Evolutionary conservation across 495 filamentous ascomycete species (phyloP).

Genomic region (Penicillium flavigenum): DNA sequence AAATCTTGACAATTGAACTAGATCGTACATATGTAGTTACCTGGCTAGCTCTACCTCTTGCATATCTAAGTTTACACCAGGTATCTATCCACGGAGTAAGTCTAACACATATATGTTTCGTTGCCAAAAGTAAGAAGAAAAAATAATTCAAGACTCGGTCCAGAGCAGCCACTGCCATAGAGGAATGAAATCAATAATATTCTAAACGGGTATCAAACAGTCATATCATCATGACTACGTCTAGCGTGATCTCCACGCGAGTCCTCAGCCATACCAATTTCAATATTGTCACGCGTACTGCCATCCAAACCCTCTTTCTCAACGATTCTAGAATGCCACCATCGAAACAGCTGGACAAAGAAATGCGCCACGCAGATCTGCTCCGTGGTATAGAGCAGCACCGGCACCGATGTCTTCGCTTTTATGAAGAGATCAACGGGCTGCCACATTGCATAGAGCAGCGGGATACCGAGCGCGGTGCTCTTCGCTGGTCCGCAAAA

Average conservation of each 20-base stretch:
- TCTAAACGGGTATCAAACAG: slow-evolving; percentile 13
- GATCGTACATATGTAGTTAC: too few relatives aligned
- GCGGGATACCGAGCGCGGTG: slow-evolving; percentile 52
- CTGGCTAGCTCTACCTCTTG: too few relatives aligned
- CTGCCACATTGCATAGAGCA: slow-evolving; percentile 55
- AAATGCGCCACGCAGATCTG: slow-evolving; percentile 56
- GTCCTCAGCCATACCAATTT: slow-evolving; percentile 14
- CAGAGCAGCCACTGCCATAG: background rate
- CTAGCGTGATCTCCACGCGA: slow-evolving; percentile 1
- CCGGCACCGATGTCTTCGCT: slow-evolving; percentile 53
- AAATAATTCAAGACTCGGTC: background rate
- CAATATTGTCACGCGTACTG: slow-evolving; percentile 2
- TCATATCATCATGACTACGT: slow-evolving; percentile 1
- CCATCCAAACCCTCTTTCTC: slow-evolving; percentile 29
- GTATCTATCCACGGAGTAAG: background rate
- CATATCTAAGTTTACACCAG: too few relatives aligned
- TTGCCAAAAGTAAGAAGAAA: background rate
- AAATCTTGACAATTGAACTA: background rate
- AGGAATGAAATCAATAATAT: background rate
- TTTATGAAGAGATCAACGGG: slow-evolving; percentile 49
- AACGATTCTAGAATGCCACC: slow-evolving; percentile 41
- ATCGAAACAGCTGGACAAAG: slow-evolving; percentile 51
- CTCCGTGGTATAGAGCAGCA: slow-evolving; percentile 56
- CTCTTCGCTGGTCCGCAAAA: slow-evolving; percentile 60
- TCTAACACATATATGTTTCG: background rate